These are phyloP conservation scores for Ziziphus jujuba DNA, from an alignment of 306 rosid species.

Conservation along the genomic window DNA sequence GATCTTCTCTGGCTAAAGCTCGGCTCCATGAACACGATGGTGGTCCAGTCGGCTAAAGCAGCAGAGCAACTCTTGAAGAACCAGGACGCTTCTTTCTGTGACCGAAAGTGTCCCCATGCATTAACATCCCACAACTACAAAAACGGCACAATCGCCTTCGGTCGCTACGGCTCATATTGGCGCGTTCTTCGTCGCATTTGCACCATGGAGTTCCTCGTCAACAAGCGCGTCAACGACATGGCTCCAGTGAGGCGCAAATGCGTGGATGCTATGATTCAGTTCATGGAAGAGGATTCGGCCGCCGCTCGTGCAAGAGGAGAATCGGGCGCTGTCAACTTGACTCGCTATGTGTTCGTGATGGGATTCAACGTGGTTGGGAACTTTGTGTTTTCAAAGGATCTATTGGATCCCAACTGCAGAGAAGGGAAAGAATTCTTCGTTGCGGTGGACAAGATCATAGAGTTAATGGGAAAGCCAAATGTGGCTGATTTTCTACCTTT, in stretches of 20 bases:
- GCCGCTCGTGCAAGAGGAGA: neutral
- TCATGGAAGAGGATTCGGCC: constrained; percentile 39
- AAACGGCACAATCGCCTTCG: constrained; percentile 44
- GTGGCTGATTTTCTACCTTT: constrained; percentile 21
- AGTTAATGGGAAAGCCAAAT: constrained; percentile 39
- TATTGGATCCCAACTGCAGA: constrained; percentile 37
- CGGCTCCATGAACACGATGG: constrained; percentile 51
- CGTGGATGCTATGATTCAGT: constrained; percentile 33
- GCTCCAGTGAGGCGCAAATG: constrained; percentile 32
- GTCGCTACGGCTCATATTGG: constrained; percentile 58
- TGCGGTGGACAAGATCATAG: constrained; percentile 33
- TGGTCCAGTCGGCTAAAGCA: constrained; percentile 37
- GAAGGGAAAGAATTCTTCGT: constrained; percentile 35
- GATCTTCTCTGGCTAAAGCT: constrained; percentile 45
- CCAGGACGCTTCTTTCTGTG: constrained; percentile 47
- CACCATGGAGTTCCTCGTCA: constrained; percentile 45
- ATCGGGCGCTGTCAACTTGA: constrained; percentile 34
- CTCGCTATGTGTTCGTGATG: constrained; percentile 43
- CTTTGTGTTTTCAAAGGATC: constrained; percentile 46
- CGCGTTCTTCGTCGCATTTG: constrained; percentile 50
- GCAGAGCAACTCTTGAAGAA: constrained; percentile 28
- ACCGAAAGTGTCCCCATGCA: constrained; percentile 34
- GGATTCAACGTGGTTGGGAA: constrained; percentile 50
- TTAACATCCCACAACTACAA: constrained; percentile 29
- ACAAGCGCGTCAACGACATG: constrained; percentile 47